phyloP scores from a whole-genome alignment of 2,329 filamentous ascomycete species.

The Hypoxylon sp. region DNA sequence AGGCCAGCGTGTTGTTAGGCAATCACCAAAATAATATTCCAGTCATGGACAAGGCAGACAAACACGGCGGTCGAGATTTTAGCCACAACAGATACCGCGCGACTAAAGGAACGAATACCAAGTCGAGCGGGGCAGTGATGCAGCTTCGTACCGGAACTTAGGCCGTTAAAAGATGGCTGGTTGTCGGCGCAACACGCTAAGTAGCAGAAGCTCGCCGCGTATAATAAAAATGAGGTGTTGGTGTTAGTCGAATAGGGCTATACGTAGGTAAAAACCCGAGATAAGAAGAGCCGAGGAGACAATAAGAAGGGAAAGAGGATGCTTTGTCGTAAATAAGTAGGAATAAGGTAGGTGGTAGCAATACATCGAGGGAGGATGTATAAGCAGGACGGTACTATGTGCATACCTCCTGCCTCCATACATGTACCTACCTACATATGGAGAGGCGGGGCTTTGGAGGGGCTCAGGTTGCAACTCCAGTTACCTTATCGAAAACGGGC shows the following conservation, averaged over 20 bases:
- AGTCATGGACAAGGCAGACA: slow-evolving; percentile 16
- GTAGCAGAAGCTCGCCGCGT: slow-evolving; percentile 4
- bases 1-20: slow-evolving; percentile 36
- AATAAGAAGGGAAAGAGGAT: slow-evolving; percentile 21
- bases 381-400: too few relatives aligned
- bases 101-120: slow-evolving; percentile 18
- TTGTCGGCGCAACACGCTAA: slow-evolving; percentile 6
- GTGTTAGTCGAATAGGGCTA: slow-evolving; percentile 7
- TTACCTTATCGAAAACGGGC: slow-evolving; percentile 22
- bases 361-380: slow-evolving; percentile 15
- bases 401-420: too few relatives aligned
- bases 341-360: slow-evolving; percentile 9
- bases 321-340: slow-evolving; percentile 15
- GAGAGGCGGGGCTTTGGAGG: slow-evolving; percentile 35
- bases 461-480: slow-evolving; percentile 27
- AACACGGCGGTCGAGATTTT: slow-evolving; percentile 28
- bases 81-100: slow-evolving; percentile 32
- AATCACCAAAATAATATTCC: slow-evolving; percentile 18
- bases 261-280: slow-evolving; percentile 5
- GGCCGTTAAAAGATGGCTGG: slow-evolving; percentile 11
- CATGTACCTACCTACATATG: slow-evolving; percentile 8
- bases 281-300: slow-evolving; percentile 3
- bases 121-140: slow-evolving; percentile 30
- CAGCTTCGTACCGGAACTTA: slow-evolving; percentile 6
- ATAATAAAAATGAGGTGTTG: slow-evolving; percentile 1